Evolutionary conservation across 768 basidiomycete genomes (phyloP).

Genomic region (Agaricus sinodeliciosus): DNA sequence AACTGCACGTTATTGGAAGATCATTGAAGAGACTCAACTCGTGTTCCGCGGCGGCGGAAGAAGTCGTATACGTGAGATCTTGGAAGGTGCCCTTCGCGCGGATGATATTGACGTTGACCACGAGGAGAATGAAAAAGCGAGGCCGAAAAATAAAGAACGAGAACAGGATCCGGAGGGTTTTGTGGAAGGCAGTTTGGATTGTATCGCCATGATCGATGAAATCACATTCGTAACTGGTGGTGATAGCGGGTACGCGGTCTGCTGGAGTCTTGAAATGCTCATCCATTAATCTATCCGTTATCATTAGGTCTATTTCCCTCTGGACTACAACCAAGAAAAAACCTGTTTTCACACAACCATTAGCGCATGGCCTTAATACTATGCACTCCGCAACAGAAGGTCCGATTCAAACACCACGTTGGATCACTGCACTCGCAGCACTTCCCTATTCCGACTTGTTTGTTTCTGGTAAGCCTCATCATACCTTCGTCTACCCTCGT

Average conservation of each 20-base stretch:
- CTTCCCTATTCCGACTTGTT: constrained; percentile 89
- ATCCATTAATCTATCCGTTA: neutral
- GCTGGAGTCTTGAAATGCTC: neutral
- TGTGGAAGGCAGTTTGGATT: constrained; percentile 88
- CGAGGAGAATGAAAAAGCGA: constrained; percentile 16
- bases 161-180: constrained; percentile 38
- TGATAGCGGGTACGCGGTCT: constrained; percentile 76
- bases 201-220: constrained; percentile 94
- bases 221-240: constrained; percentile 89
- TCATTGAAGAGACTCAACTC: constrained; percentile 89
- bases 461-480: constrained; percentile 63
- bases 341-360: constrained; percentile 76
- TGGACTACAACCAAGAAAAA: constrained; percentile 96
- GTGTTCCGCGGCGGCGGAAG: constrained; percentile 95
- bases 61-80: constrained; percentile 69
- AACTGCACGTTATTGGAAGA: constrained; percentile 93
- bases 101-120: constrained; percentile 48
- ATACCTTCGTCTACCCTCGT: no score
- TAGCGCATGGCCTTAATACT: constrained; percentile 85
- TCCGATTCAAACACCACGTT: constrained; percentile 70
- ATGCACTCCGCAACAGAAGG: constrained; percentile 68
- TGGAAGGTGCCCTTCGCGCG: constrained; percentile 71
- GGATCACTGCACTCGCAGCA: constrained; percentile 82
- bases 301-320: constrained; percentile 74
- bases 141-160: constrained; percentile 27